phyloP scores from a whole-genome alignment of 148 eudicot species.

The Vaccinium corymbosum region DNA sequence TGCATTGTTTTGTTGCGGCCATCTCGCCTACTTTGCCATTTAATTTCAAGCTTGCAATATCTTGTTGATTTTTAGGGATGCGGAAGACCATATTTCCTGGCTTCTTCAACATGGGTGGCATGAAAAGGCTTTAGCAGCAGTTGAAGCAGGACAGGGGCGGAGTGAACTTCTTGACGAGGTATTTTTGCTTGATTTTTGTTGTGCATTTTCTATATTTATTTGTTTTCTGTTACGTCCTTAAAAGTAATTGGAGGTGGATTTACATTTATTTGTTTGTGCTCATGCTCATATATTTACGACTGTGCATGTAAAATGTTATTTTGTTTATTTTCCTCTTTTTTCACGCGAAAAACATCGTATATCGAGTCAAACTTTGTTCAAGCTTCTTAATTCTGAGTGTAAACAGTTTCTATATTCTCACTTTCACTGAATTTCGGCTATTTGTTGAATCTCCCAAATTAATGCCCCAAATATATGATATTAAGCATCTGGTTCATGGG shows the following conservation, averaged over 20 bases:
- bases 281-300: background rate
- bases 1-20: background rate
- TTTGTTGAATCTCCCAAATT: background rate
- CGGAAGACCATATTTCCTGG: conserved; percentile 97
- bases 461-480: background rate
- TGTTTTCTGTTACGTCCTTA: background rate
- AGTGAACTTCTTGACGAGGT: conserved; percentile 94
- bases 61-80: conserved; percentile 58
- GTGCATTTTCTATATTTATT: background rate
- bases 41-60: background rate
- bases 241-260: conserved; percentile 8
- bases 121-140: conserved; percentile 92
- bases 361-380: background rate
- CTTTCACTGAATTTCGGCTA: background rate
- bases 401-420: background rate
- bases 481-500: background rate
- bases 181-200: conserved; percentile 18
- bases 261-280: conserved; percentile 5
- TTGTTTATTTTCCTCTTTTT: background rate
- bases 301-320: background rate
- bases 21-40: background rate
- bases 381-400: background rate
- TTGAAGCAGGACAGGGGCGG: conserved; percentile 87
- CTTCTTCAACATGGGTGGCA: conserved; percentile 94
- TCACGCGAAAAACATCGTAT: background rate